Percentiles rank a stretch among this genome's conserved stretches.
Evolutionary conservation across 2,329 filamentous ascomycete species (phyloP).

Genomic region (Fusarium sp.): DNA sequence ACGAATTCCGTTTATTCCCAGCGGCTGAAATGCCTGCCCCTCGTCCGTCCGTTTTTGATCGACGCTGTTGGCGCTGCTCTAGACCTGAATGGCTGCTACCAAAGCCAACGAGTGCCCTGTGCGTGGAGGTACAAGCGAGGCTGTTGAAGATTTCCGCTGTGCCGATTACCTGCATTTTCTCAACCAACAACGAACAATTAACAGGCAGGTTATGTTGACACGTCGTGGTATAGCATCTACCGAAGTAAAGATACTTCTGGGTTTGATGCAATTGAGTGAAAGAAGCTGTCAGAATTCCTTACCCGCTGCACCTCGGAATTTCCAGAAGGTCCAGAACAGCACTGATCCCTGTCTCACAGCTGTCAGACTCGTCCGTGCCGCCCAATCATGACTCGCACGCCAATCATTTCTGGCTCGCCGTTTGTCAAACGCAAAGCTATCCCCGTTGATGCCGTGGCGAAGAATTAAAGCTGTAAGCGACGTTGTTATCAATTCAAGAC

Average conservation of each 20-base stretch:
- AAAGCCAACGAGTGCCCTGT: slow-evolving; percentile 9
- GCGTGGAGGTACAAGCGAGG: not conserved
- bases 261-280: not conserved
- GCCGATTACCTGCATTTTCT: not conserved
- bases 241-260: not conserved
- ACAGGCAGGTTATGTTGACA: not conserved
- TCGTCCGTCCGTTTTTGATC: slow-evolving; percentile 9
- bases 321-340: slow-evolving; percentile 28
- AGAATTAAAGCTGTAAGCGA: not conserved
- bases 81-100: not conserved
- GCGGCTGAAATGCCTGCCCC: not conserved
- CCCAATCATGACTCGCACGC: slow-evolving; percentile 14
- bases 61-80: not conserved
- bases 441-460: not conserved
- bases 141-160: not conserved
- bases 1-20: not conserved
- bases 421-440: not conserved
- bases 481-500: not conserved
- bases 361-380: slow-evolving; percentile 1
- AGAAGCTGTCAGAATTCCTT: slow-evolving; percentile 1
- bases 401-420: not conserved
- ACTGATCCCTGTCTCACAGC: slow-evolving; percentile 1
- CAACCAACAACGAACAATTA: not conserved
- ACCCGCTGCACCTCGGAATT: slow-evolving; percentile 21
- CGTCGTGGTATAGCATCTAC: not conserved